These are phyloP conservation scores for Heterobasidion occidentale DNA, from an alignment of 1,284 basidiomycete genomes.

Conservation along the genomic window DNA sequence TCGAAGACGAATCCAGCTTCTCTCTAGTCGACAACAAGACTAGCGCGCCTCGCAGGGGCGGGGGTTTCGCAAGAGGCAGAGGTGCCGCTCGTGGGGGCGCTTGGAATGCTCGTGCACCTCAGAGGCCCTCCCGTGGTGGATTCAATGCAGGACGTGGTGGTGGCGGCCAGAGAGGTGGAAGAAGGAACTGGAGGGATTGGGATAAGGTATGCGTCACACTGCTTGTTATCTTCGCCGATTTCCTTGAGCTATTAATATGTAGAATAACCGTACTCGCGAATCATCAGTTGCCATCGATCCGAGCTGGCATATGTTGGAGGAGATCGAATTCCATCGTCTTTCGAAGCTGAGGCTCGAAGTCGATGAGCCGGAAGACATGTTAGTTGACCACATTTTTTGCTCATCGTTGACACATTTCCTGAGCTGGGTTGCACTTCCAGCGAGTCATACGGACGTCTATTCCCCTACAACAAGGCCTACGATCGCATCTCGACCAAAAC, in stretches of 20 bases:
- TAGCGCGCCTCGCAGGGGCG: slow-evolving; percentile 54
- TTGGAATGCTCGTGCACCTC: slow-evolving; percentile 37
- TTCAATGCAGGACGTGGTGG: slow-evolving; percentile 29
- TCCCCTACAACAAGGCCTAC: slow-evolving; percentile 91
- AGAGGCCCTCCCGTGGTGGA: slow-evolving; percentile 42
- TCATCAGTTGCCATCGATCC: slow-evolving; percentile 90
- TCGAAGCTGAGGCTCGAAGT: slow-evolving; percentile 90
- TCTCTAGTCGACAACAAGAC: slow-evolving; percentile 91
- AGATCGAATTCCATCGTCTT: slow-evolving; percentile 94
- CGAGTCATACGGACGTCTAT: slow-evolving; percentile 84
- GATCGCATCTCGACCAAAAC: slow-evolving; percentile 95
- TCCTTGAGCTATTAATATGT: not conserved
- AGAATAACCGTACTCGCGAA: slow-evolving; percentile 89
- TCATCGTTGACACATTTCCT: slow-evolving; percentile 5
- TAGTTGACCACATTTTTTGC: slow-evolving; percentile 22
- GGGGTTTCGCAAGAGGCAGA: slow-evolving; percentile 54
- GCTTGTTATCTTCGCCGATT: not conserved
- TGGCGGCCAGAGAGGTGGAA: slow-evolving; percentile 47
- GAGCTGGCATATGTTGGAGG: slow-evolving; percentile 92
- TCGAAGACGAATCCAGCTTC: slow-evolving; percentile 97
- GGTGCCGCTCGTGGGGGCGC: slow-evolving; percentile 35
- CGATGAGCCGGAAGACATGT: slow-evolving; percentile 85
- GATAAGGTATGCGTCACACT: slow-evolving; percentile 63
- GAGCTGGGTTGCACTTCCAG: slow-evolving; percentile 30
- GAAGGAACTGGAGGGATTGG: slow-evolving; percentile 90